Evolutionary conservation across 148 eudicot species (phyloP).

Genomic region (Polygonum aviculare): DNA sequence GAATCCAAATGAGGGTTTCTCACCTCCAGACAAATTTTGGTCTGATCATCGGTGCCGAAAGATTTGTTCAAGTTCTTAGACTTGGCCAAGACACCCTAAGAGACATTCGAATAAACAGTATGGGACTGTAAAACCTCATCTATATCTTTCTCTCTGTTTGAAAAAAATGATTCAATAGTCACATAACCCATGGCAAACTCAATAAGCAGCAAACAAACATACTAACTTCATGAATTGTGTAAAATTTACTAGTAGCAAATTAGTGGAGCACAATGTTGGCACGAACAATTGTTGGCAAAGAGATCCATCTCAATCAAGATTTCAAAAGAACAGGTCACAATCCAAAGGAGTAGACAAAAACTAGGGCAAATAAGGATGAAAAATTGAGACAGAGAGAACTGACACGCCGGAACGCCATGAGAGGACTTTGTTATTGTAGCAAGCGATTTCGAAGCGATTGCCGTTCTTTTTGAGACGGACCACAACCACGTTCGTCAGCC

Average conservation of each 20-base stretch:
- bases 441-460: slow-evolving; percentile 86
- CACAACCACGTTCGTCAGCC: slow-evolving; percentile 87
- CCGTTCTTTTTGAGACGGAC: slow-evolving; percentile 91
- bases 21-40: slow-evolving; percentile 88
- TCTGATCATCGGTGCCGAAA: slow-evolving; percentile 81
- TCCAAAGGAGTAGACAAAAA: too few relatives aligned
- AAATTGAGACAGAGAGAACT: background rate
- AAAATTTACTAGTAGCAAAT: background rate
- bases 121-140: slow-evolving; percentile 98
- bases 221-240: background rate
- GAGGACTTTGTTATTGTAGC: slow-evolving; percentile 98
- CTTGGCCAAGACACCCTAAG: slow-evolving; percentile 85
- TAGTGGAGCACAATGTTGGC: background rate
- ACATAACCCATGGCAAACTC: background rate
- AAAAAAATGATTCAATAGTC: background rate
- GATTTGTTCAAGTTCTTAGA: slow-evolving; percentile 72
- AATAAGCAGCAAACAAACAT: background rate
- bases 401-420: slow-evolving; percentile 94
- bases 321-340: background rate
- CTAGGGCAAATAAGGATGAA: background rate
- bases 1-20: background rate
- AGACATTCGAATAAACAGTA: slow-evolving; percentile 85
- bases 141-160: slow-evolving; percentile 78
- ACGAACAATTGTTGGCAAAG: background rate
- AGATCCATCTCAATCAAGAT: background rate